Conservation (phyloP, 1,284 basidiomycete genomes). For the Ustilago esculenta region DNA sequence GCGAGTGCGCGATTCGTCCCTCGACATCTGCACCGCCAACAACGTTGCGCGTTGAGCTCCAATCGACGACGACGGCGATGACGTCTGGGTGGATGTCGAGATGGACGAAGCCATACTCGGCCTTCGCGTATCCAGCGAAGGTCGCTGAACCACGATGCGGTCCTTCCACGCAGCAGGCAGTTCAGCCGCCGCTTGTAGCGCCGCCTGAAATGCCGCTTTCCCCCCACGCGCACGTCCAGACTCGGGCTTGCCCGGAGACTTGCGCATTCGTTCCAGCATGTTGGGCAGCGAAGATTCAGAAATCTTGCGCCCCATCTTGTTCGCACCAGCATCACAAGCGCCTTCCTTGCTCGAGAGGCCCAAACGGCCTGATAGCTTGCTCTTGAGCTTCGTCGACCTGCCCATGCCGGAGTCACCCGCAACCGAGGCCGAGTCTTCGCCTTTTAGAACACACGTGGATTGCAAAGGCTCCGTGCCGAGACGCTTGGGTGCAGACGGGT, state of each 20-base stretch:
- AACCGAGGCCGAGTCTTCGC: too few species aligned
- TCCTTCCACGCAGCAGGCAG: slow-evolving; percentile 42
- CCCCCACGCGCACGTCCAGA: background rate
- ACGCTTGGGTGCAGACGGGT: slow-evolving; percentile 14
- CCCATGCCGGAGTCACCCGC: background rate
- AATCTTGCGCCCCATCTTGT: slow-evolving; percentile 3
- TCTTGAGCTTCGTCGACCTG: slow-evolving; percentile 11
- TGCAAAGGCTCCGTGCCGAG: slow-evolving; percentile 8
- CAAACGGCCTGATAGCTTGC: slow-evolving; percentile 28
- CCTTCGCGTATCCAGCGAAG: slow-evolving; percentile 19
- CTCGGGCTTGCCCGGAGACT: slow-evolving; percentile 4
- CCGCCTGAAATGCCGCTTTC: too few species aligned
- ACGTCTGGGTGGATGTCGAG: slow-evolving; percentile 4
- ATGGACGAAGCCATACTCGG: slow-evolving; percentile 17
- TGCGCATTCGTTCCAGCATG: slow-evolving; percentile 14
- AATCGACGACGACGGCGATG: background rate
- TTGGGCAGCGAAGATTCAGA: slow-evolving; percentile 13
- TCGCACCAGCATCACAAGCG: background rate
- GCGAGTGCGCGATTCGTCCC: slow-evolving; percentile 3
- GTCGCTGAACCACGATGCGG: slow-evolving; percentile 11
- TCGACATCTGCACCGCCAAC: background rate
- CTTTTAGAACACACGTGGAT: background rate
- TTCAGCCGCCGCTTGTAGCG: slow-evolving; percentile 11
- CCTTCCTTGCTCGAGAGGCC: slow-evolving; percentile 1
- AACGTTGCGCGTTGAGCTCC: background rate